phyloP scores from a whole-genome alignment of 2,329 filamentous ascomycete species.

The Penicillium occitanis region DNA sequence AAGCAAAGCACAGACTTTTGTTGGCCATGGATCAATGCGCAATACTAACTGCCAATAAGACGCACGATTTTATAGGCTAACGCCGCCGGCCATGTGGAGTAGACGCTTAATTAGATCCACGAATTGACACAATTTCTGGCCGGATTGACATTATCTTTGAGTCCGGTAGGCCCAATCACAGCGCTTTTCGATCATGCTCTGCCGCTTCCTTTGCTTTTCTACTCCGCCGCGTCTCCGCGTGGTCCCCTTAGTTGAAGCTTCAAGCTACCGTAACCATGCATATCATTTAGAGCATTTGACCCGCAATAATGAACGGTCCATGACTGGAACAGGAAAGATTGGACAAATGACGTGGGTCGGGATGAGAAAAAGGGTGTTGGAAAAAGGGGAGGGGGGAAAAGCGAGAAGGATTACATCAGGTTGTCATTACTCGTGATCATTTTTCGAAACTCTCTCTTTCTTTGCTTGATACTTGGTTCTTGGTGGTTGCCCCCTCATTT shows the following conservation, averaged over 20 bases:
- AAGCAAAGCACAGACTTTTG: constrained; percentile 1
- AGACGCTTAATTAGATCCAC: not conserved
- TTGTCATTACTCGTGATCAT: not conserved
- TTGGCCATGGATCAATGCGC: not conserved
- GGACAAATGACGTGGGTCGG: constrained; percentile 1
- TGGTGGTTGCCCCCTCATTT: constrained; percentile 5
- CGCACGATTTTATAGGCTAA: not conserved
- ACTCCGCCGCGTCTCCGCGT: not conserved
- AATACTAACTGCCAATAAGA: not conserved
- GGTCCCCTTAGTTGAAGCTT: not conserved
- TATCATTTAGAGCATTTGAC: not conserved
- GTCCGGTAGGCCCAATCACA: not conserved
- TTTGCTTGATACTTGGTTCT: not conserved
- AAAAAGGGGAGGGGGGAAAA: not conserved
- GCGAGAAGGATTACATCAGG: not conserved
- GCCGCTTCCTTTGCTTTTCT: not conserved
- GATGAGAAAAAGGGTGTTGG: not conserved
- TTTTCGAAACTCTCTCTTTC: constrained; percentile 8
- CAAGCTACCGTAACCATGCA: not conserved
- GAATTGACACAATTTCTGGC: not conserved
- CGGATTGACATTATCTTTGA: not conserved
- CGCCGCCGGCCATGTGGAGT: not conserved
- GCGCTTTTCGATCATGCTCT: not conserved
- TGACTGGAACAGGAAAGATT: not conserved
- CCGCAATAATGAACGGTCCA: not conserved